These are phyloP conservation scores for Pisolithus orientalis DNA, from an alignment of 768 basidiomycete genomes.

Conservation along the genomic window DNA sequence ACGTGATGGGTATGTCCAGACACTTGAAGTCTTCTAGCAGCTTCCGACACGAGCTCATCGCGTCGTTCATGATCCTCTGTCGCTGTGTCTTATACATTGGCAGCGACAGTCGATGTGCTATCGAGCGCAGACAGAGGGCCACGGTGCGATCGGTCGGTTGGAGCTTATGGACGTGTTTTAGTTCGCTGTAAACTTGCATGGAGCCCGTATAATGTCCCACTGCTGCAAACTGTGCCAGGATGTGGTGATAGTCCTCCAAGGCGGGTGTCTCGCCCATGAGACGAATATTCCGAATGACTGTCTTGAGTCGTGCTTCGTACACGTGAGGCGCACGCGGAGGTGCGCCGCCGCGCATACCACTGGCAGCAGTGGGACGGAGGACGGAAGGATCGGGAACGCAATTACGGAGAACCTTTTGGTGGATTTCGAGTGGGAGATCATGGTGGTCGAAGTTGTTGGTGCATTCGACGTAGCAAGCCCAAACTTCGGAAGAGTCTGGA, in stretches of 20 bases:
- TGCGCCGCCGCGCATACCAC: conserved; percentile 34
- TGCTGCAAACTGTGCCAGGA: conserved; percentile 70
- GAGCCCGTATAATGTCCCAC: conserved; percentile 64
- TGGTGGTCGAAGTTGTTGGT: conserved; percentile 42
- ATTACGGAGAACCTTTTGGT: conserved; percentile 63
- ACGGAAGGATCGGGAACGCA: conserved; percentile 46
- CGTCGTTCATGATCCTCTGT: conserved; percentile 32
- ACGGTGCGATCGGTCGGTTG: conserved; percentile 52
- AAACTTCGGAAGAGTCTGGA: conserved; percentile 45
- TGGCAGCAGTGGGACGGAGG: conserved; percentile 41
- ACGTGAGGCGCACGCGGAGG: conserved; percentile 37
- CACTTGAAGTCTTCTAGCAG: conserved; percentile 55
- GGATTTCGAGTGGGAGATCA: conserved; percentile 54
- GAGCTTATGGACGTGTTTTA: conserved; percentile 37
- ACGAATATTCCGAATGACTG: conserved; percentile 66
- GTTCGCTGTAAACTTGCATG: conserved; percentile 55
- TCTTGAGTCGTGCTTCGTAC: conserved; percentile 62
- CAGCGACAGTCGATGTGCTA: conserved; percentile 60
- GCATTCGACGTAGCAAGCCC: conserved; percentile 58
- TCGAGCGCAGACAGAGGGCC: conserved; percentile 58
- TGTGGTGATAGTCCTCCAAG: conserved; percentile 67
- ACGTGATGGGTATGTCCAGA: conserved; percentile 42
- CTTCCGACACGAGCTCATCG: conserved; percentile 41
- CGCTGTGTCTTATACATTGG: conserved; percentile 40
- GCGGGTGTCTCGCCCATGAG: conserved; percentile 34